Base-by-base conservation (phyloP, 495 filamentous ascomycete genomes). In the Daldinia bambusicola region DNA sequence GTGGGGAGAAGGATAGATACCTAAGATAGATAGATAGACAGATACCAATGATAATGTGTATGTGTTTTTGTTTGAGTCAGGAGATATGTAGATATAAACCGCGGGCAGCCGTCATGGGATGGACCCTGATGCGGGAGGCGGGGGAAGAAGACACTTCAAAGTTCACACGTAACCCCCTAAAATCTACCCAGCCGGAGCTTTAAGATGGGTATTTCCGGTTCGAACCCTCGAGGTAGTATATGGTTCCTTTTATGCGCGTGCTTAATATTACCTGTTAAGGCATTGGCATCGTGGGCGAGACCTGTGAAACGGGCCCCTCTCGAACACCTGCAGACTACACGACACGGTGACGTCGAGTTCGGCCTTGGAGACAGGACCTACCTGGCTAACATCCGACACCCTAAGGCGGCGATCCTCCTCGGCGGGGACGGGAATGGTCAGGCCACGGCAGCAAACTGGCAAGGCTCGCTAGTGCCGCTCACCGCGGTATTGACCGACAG, bases 351-450 rank as follows among this genome's bases (percentile, higher is more conserved):
- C 30, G 68, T 74, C 50, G 51, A 60, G 34, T 74, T 74, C 41
- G 64, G 43, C 6, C 64, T 74, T 30, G 68, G 72, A 41, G 64
- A 71, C 18, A 60, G 61, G 50, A 68, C 68, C 18, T 74, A 74
- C 60, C n/a, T 74, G 8, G 64, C 72, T 2, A 74, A 71, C 16
- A 32, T 59, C 1, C 63, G 22, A 7, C 32, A 74, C 13, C 72
- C 72, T 16, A 67, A 71, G 32, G 50, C 64, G 16, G 48, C 68
- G 16, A 48, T 48, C 18, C 18, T 48, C 43, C 16, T 16, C 43
- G 43, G 43, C 9, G 43, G 18, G 2, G 20, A 10, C 3, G 43
- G 16, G 18, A 48, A 20, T 2, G 43, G 20, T 9, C 18, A 16
- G 43, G 9, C 43, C 10, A 13, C 43, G 43, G 43, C 43, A 12